Evolutionary conservation across 2,329 filamentous ascomycete genomes (phyloP), one percentile per base, ranked within the genome.

Genomic region (Talaromyces amestolkiae): DNA sequence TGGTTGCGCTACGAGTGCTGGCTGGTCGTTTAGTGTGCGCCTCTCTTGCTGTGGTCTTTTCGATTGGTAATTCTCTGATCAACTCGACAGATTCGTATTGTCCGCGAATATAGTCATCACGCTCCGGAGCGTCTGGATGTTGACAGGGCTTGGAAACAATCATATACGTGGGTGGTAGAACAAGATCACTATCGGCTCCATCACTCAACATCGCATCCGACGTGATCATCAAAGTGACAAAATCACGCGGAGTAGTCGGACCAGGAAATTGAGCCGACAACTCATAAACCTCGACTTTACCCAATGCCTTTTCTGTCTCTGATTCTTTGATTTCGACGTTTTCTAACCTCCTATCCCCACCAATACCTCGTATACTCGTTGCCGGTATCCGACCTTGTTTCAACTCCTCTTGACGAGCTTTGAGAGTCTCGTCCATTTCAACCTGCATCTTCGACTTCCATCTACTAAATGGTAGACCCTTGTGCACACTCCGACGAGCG

Each of bases 11-110:
- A 3, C 56, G 56, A 27, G 56, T 39, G 10, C 37, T 58, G 54
- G 45, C 24, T 22, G 15, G 37, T 54, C 49, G 49, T 35, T 58
- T 51, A 11, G n/a, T 6, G 5, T 33, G 22, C 13, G 33, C 5
- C 19, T 2, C 31, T 35, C 9, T 43, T 58, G 51, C 39, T 19
- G 61, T 27, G 9, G 49, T 45, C 13, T 45, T 58, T 19, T 58
- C 37, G 13, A 37, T 51, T 19, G 64, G 59, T 15, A 97, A 85
- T 77, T 98, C 93, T 59, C 93, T 85, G 65, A 97, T 93, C 69
- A 97, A 84, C 77, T 98, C 94, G 17, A 97, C 90, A 1, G 91
- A 96, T 80, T 97, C 93, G 73, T 97, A 98, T 68, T 89, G 84
- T 3, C 93, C 94, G 47, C 92, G 85, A 58, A 97, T 91, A 74